A percentile compares a stretch with the other conserved stretches of the same genome.
These are phyloP conservation scores for Trifolium fragiferum DNA, from an alignment of 306 rosid genomes.

Conservation along the genomic window DNA sequence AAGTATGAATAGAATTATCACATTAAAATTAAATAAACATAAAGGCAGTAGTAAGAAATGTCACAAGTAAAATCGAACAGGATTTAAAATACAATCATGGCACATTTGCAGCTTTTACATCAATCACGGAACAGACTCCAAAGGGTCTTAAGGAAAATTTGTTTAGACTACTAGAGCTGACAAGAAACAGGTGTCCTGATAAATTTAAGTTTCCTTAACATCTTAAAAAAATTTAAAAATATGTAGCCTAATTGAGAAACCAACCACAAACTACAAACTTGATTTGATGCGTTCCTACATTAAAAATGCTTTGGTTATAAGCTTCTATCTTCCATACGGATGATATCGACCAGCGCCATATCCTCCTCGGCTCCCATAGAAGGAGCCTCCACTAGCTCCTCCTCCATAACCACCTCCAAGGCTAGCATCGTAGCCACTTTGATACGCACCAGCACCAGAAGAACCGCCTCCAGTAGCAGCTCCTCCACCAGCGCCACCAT, in stretches of 20 bases:
- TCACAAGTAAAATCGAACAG: constrained; percentile 22
- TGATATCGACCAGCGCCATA: constrained; percentile 87
- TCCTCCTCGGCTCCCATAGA: constrained; percentile 90
- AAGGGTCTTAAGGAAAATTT: not conserved
- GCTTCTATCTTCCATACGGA: constrained; percentile 87
- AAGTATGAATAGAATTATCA: not conserved
- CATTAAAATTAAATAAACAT: not conserved
- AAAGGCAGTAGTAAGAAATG: not conserved
- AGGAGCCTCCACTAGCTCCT: constrained; percentile 75
- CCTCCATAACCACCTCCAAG: constrained; percentile 76
- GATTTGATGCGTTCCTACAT: constrained; percentile 47
- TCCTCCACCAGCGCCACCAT: constrained; percentile 57
- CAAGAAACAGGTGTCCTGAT: constrained; percentile 25
- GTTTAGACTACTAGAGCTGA: constrained; percentile 30
- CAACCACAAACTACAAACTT: constrained; percentile 45
- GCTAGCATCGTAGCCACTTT: constrained; percentile 67
- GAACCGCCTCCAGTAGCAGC: constrained; percentile 55
- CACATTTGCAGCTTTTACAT: constrained; percentile 46
- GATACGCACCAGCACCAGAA: constrained; percentile 66
- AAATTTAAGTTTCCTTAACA: constrained; percentile 26
- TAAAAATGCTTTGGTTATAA: constrained; percentile 37
- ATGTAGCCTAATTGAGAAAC: constrained; percentile 38
- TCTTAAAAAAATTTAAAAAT: constrained; percentile 25
- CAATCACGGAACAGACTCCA: constrained; percentile 8
- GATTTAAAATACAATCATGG: constrained; percentile 47